Evolutionary conservation across 352 stramenopile species (phyloP), one percentile per base, ranked within the genome.

Genomic region (Phytophthora sojae): DNA sequence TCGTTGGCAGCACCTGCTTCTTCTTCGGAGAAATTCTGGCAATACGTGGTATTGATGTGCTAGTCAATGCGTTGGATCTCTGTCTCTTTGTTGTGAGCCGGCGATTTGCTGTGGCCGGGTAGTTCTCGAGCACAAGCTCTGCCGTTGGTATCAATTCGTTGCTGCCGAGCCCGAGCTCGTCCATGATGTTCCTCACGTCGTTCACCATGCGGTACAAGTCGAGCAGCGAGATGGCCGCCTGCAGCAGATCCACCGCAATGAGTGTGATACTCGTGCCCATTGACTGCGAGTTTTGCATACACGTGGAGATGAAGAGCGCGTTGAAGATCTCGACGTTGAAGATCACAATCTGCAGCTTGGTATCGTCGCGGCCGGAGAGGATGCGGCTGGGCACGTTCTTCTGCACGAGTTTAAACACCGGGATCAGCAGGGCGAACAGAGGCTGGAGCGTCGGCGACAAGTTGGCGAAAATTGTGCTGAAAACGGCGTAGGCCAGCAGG

Each of bases 351-450:
- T 75, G 68, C 0, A 62, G 68, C 32, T 75, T 75, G 0, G 50
- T 64, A 12, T 75, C 68, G 11, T 75, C 68, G 1, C 30, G 39
- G 2, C 62, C 68, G 15, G 49, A 32, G 1, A 75, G 68, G 19
- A 75, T 60, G 3, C 68, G 62, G 6, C 56, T 71, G 0, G 67
- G 15, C 9, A 71, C 63, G 56, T 88, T 86, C 54, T 82, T 88
- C 44, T 72, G 56, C 6, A 61, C 19, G 15, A 86, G 56, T 55
- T 88, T 89, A 26, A 86, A 67, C 0, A 67, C 29, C 2, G 82
- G 79, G 0, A 88, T 63, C 4, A 88, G 2, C 8, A 88, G 30
- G 1, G 81, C 63, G 19, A 80, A 85, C 0, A 53, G 15, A 0
- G 71, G 73, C 54, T 89, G 82, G 14, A 77, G 21, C 9, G 19